phyloP scores from a whole-genome alignment of 371 early-diverging fungal genomes.

The Haplosporangium sp. region DNA sequence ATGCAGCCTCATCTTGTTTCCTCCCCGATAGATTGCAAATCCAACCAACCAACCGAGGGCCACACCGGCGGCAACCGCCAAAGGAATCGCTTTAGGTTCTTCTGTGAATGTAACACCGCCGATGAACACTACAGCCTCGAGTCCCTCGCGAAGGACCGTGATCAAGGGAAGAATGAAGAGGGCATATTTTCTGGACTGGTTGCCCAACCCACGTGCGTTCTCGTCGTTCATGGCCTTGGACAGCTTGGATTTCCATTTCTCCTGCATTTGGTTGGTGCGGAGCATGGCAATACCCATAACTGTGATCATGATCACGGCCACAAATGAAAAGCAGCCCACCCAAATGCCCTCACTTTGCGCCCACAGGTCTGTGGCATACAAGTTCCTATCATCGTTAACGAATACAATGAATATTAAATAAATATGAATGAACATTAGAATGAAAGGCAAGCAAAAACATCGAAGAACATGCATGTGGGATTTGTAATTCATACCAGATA shows the following conservation, averaged over 20 bases:
- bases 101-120: conserved; percentile 82
- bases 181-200: conserved; percentile 60
- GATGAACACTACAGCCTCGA: conserved; percentile 85
- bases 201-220: conserved; percentile 36
- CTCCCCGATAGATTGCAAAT: conserved; percentile 74
- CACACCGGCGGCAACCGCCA: conserved; percentile 78
- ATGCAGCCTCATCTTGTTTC: conserved; percentile 70
- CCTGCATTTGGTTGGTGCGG: conserved; percentile 73
- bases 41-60: conserved; percentile 75
- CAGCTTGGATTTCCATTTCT: conserved; percentile 74
- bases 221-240: conserved; percentile 62
- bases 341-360: conserved; percentile 76
- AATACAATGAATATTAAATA: not conserved
- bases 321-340: conserved; percentile 82
- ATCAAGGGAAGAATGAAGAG: conserved; percentile 84
- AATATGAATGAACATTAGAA: not conserved
- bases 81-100: conserved; percentile 75
- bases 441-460: not conserved
- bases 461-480: not conserved
- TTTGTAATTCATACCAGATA: conserved; percentile 61
- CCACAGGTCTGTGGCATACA: conserved; percentile 75
- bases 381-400: conserved; percentile 33
- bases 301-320: conserved; percentile 77
- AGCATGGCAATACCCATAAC: conserved; percentile 82
- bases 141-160: conserved; percentile 84